Evolutionary conservation across 192 early-diverging fungal species (phyloP).

Genomic region (Mortierella hygrophila): DNA sequence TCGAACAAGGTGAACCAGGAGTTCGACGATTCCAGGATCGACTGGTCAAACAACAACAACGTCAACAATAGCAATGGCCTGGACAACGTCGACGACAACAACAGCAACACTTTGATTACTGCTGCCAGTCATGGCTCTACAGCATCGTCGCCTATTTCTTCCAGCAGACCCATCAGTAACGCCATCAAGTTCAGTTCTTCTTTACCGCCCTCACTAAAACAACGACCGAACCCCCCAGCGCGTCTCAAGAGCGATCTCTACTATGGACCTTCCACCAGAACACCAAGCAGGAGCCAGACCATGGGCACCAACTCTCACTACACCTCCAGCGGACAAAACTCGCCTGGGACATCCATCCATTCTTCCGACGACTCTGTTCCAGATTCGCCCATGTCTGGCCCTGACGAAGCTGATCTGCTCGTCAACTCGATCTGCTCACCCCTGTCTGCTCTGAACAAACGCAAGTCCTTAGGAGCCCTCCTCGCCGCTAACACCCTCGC

Average conservation of each 20-base stretch:
- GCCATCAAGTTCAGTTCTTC: conserved; percentile 35
- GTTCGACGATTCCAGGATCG: conserved; percentile 14
- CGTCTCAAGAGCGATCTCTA: conserved; percentile 45
- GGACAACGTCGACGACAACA: neutral
- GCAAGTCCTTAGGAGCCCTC: conserved; percentile 52
- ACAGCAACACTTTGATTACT: neutral
- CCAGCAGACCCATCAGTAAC: conserved; percentile 4
- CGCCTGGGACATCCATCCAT: conserved; percentile 34
- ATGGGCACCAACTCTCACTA: conserved; percentile 12
- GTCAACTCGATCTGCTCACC: conserved; percentile 22
- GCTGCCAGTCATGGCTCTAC: neutral
- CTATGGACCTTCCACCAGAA: neutral
- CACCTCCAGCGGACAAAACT: conserved; percentile 53
- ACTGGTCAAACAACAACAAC: conserved; percentile 6
- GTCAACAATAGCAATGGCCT: neutral
- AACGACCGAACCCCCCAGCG: conserved; percentile 29
- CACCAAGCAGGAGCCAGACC: neutral
- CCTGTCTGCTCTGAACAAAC: conserved; percentile 48
- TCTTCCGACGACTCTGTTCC: conserved; percentile 41
- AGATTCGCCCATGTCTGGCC: conserved; percentile 44
- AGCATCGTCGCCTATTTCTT: neutral
- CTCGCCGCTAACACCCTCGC: conserved; percentile 55
- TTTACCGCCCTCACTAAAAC: conserved; percentile 31
- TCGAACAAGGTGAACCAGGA: neutral
- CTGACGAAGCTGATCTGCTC: conserved; percentile 32